phyloP scores from a whole-genome alignment of 176 grass and related monocot species.

The Juncus effusus region DNA sequence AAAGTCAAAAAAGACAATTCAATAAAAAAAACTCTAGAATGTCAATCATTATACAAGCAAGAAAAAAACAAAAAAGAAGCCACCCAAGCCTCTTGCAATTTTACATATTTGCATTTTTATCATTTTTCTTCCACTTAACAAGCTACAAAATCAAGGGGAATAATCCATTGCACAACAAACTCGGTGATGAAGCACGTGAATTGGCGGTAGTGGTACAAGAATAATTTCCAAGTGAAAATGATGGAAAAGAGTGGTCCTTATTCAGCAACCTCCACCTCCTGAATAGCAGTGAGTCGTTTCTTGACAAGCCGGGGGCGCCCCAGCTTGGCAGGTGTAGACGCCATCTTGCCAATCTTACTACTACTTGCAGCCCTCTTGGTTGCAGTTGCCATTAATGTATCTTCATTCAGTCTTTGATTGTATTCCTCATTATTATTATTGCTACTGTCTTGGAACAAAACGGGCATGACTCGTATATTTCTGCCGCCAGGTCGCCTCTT shows the following conservation, averaged over 20 bases:
- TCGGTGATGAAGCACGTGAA: constrained; percentile 14
- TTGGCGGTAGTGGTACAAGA: constrained; percentile 1
- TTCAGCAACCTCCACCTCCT: constrained; percentile 32
- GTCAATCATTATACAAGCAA: too few species aligned
- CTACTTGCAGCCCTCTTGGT: not conserved
- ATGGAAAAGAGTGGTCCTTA: not conserved
- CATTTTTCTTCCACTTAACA: not conserved
- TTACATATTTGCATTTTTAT: constrained; percentile 1
- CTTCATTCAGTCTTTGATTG: constrained; percentile 42
- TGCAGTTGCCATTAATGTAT: not conserved
- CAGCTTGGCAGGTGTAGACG: not conserved
- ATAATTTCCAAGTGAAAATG: not conserved
- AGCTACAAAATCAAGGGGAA: not conserved
- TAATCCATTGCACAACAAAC: not conserved
- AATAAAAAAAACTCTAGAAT: too few species aligned
- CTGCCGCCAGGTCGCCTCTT: constrained; percentile 3
- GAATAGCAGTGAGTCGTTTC: constrained; percentile 37
- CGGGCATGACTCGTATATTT: constrained; percentile 31
- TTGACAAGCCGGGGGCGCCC: constrained; percentile 20
- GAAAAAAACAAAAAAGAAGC: too few species aligned
- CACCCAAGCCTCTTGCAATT: too few species aligned
- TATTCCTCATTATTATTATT: not conserved
- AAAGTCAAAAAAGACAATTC: too few species aligned
- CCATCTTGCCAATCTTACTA: constrained; percentile 13
- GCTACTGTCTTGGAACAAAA: constrained; percentile 14